Percentiles rank a stretch among this genome's conserved stretches.
Evolutionary conservation across 129 eudicot genomes (phyloP).

Genomic region (Tagetes patula): DNA sequence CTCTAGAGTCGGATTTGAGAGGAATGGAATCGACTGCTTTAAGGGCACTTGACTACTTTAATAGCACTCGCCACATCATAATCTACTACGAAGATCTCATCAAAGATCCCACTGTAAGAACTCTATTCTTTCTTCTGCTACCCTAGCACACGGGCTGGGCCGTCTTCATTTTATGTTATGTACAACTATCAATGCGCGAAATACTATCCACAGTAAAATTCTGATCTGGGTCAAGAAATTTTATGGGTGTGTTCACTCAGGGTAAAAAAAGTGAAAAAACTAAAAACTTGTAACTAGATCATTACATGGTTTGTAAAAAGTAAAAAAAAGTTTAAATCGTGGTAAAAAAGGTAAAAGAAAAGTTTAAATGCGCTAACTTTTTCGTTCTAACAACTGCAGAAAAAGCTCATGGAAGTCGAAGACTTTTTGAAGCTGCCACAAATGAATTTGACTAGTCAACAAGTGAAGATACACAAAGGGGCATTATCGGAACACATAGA

Average conservation of each 20-base stretch:
- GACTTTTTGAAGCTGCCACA: conserved; percentile 67
- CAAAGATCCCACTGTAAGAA: conserved; percentile 65
- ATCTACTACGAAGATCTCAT: conserved; percentile 86
- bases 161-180: neutral
- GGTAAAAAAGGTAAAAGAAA: neutral
- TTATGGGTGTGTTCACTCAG: neutral
- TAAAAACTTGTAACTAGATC: neutral
- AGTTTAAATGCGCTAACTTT: neutral
- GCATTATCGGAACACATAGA: conserved; percentile 68
- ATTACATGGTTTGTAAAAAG: neutral
- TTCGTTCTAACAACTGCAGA: conserved; percentile 25
- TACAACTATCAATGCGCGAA: conserved; percentile 18
- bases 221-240: conserved; percentile 2
- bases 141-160: neutral
- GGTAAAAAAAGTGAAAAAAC: neutral
- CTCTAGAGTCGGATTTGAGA: conserved; percentile 61
- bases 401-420: conserved; percentile 66
- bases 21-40: conserved; percentile 58
- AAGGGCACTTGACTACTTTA: conserved; percentile 65
- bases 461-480: conserved; percentile 95
- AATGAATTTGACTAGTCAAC: conserved; percentile 68
- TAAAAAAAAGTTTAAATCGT: neutral
- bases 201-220: neutral
- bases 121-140: neutral
- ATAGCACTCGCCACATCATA: conserved; percentile 65